Conservation (phyloP, 1,284 basidiomycete genomes). For the Rhodotorula sp. region DNA sequence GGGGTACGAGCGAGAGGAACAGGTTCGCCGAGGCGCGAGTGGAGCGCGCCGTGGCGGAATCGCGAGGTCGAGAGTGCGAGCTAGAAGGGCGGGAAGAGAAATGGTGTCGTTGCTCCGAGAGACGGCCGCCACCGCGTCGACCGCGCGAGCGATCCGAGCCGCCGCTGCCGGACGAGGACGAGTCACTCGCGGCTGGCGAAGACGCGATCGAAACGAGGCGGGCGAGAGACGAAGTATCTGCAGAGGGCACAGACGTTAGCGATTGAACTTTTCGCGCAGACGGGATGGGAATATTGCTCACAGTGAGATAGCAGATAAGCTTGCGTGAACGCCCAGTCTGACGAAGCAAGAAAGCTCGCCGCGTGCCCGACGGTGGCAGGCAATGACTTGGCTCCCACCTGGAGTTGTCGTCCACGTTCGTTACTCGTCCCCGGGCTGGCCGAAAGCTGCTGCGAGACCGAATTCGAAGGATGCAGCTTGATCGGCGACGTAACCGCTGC, state of each 20-base stretch:
- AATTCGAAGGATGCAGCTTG: too few species aligned
- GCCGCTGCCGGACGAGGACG: neutral
- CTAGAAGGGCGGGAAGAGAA: neutral
- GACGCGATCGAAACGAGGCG: conserved; percentile 29
- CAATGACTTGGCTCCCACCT: neutral
- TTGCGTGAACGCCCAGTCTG: conserved; percentile 27
- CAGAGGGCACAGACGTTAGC: neutral
- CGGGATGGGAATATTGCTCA: too few species aligned
- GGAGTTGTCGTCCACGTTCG: neutral
- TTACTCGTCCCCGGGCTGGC: too few species aligned
- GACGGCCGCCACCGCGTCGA: neutral
- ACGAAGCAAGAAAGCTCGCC: conserved; percentile 15
- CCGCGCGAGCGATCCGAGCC: neutral
- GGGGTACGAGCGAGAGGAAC: conserved; percentile 31
- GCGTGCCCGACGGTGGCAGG: conserved; percentile 14
- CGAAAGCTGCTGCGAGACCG: neutral
- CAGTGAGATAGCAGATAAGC: conserved; percentile 23
- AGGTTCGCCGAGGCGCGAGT: conserved; percentile 20
- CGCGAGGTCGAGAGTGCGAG: neutral
- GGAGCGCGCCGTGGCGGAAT: conserved; percentile 1
- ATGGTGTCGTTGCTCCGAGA: neutral
- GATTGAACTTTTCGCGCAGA: too few species aligned
- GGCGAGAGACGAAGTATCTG: conserved; percentile 24
- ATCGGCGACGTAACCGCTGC: too few species aligned
- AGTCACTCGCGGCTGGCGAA: neutral